Evolutionary conservation across 768 basidiomycete species (phyloP).

Genomic region (Mycena filopes): DNA sequence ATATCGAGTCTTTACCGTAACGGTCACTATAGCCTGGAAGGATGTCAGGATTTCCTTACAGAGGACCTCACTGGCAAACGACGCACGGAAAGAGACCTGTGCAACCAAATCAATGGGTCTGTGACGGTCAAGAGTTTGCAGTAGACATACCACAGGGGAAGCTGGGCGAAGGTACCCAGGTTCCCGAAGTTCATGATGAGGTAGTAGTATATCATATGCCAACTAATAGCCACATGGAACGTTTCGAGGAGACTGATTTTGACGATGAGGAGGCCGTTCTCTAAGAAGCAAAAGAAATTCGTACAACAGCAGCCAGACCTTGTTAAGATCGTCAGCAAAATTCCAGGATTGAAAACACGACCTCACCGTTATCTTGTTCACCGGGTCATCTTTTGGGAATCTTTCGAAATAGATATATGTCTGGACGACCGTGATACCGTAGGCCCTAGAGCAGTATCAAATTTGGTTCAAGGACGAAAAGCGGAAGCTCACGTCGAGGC

Average conservation of each 20-base stretch:
- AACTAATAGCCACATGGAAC: not conserved
- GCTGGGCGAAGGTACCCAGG: no score
- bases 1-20: no score
- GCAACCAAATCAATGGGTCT: no score
- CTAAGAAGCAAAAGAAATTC: not conserved
- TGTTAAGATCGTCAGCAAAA: not conserved
- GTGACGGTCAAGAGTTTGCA: no score
- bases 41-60: no score
- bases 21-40: no score
- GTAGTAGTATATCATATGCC: not conserved
- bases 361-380: not conserved
- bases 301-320: constrained; percentile 4
- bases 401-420: not conserved
- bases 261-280: not conserved
- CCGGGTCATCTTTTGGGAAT: not conserved
- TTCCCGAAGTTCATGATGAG: no score
- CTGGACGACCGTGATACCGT: not conserved
- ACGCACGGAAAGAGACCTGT: no score
- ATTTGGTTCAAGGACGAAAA: not conserved
- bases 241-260: not conserved
- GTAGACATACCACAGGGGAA: no score
- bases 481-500: not conserved
- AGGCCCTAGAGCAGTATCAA: not conserved
- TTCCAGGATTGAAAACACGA: not conserved
- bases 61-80: no score